Evolutionary conservation across 78 protist species (phyloP), one percentile per base, ranked within the genome.

Genomic region (Goniomonas avonlea): DNA sequence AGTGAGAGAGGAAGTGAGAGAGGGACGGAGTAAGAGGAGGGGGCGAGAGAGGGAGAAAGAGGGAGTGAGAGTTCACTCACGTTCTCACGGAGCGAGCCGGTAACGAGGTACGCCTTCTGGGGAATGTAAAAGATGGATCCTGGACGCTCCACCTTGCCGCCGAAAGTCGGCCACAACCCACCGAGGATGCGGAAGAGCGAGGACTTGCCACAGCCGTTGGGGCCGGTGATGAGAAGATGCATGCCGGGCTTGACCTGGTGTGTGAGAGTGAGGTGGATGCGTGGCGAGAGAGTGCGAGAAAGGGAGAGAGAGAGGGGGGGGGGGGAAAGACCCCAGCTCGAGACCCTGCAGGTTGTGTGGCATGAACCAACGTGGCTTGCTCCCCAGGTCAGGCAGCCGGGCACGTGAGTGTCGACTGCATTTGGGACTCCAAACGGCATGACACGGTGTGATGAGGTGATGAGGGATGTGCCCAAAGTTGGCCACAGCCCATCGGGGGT

Each of bases 41-140:
- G n/a, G n/a, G n/a, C n/a, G n/a, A n/a, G n/a, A n/a, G n/a, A n/a
- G n/a, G n/a, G n/a, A n/a, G n/a, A n/a, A 17, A 45, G 25, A 45
- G 53, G 53, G 53, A 45, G 13, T 17, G 13, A 45, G 13, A 45
- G 13, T 9, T 17, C 13, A 13, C 25, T 17, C 25, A 48, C 71
- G 82, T 91, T 93, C 45, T 91, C 95, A 5, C 89, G 29, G 31
- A 92, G 79, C 0, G 93, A 80, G 29, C 95, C 95, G 41, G 81
- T 81, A 7, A 86, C 88, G 37, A 86, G 68, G 73, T 92, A 92
- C 32, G 95, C 92, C 80, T 88, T 82, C 80, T 89, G 92, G 53
- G 91, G 91, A 1, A 92, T 79, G 66, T 80, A 92, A 38, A 70
- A 78, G 34, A 86, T 39, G 23, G 58, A 48, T 7, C 17, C 2